These are phyloP conservation scores for Farysia itapuensis DNA, from an alignment of 1,284 basidiomycete genomes.

Conservation along the genomic window DNA sequence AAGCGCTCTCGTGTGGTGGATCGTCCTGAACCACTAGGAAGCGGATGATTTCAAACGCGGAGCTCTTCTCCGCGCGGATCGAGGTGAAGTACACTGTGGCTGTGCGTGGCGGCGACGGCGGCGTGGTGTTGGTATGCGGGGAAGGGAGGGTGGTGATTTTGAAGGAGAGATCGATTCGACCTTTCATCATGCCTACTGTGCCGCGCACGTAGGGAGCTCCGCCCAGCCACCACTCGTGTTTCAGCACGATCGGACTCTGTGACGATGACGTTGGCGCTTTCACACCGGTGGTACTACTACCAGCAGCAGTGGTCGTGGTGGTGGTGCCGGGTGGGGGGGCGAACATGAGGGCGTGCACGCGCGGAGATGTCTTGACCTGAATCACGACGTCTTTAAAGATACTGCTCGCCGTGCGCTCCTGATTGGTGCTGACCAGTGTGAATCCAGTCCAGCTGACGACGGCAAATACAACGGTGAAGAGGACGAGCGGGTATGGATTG, in stretches of 20 bases:
- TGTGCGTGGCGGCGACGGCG: not conserved
- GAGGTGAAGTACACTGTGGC: constrained; percentile 51
- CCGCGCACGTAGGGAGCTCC: constrained; percentile 37
- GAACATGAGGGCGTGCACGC: constrained; percentile 20
- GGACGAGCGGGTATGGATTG: no score
- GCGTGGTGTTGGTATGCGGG: not conserved
- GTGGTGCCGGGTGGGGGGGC: no score
- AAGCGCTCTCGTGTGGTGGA: constrained; percentile 5
- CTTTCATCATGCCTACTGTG: constrained; percentile 44
- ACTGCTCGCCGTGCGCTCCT: constrained; percentile 37
- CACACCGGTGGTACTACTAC: no score
- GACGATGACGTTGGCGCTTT: no score
- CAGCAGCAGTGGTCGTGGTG: constrained; percentile 5
- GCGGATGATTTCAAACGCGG: constrained; percentile 43
- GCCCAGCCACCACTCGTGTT: constrained; percentile 7
- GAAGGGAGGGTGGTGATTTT: constrained; percentile 7
- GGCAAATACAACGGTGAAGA: no score
- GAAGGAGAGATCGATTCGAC: constrained; percentile 47
- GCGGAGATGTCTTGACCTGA: constrained; percentile 24
- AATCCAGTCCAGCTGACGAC: constrained; percentile 46
- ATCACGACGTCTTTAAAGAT: constrained; percentile 43
- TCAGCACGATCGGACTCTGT: no score
- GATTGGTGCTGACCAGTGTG: constrained; percentile 48
- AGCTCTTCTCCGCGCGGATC: constrained; percentile 25
- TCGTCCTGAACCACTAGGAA: constrained; percentile 41